Evolutionary conservation across 352 stramenopile genomes (phyloP), one percentile per base, ranked within the genome.

Genomic region (Elongisporangium anandrum): DNA sequence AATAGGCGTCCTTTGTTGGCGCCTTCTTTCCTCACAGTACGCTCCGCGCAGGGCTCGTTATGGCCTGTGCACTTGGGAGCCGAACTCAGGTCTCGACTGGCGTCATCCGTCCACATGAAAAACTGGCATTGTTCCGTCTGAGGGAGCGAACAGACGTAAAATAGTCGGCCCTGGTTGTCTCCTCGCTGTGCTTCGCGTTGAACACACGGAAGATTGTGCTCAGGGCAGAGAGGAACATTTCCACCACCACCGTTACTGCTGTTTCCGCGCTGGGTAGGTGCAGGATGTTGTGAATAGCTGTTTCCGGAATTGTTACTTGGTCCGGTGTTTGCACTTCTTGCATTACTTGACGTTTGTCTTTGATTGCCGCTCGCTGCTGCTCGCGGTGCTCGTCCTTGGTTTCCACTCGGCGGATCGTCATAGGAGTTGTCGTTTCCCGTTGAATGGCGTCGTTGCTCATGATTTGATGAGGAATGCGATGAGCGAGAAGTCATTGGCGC

Each of bases 21-120:
- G 16, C 81, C 81, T 39, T 90, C 78, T 50, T 87, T 87, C 54
- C 61, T 72, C 29, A 89, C 79, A 8, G 80, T 81, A 53, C 81
- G 71, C 59, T 88, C 79, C 8, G 73, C 74, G 45, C 85, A 92
- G 16, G 71, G 67, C 61, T 93, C 84, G 50, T 75, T 64, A 50
- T 93, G 84, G 26, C 77, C 79, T 26, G 61, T 56, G 60, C 85
- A 92, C 50, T 71, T 79, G 15, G 56, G 45, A 6, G 52, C 63
- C 26, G 51, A 24, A 20, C 52, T 57, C 29, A 41, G 13, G 22
- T 59, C 45, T 2, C 50, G 38, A 45, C 63, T 62, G 4, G 51
- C 53, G n/a, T 93, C 77, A 29, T 90, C 84, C 4, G 82, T 79
- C 93, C 94, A 98, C 66, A 91, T 72, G 64, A 99, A 99, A 63